phyloP scores from a whole-genome alignment of 176 grass and related monocot species.

The Typha latifolia region DNA sequence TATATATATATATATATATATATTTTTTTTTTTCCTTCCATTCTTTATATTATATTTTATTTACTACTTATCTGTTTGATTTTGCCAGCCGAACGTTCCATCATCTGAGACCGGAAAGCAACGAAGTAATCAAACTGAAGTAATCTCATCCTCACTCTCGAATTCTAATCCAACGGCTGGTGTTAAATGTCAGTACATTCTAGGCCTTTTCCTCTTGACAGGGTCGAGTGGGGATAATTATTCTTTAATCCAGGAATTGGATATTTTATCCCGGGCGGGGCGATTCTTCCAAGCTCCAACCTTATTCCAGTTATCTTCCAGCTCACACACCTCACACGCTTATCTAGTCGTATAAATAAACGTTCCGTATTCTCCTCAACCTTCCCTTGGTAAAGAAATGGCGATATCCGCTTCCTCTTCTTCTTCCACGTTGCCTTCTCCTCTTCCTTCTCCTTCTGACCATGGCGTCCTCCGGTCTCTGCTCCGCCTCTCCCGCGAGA shows the following conservation, averaged over 20 bases:
- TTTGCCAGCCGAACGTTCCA: too few species aligned
- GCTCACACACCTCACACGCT: slow-evolving; percentile 17
- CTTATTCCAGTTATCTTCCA: slow-evolving; percentile 30
- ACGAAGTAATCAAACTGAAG: neutral
- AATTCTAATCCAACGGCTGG: slow-evolving; percentile 12
- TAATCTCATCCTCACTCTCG: too few species aligned
- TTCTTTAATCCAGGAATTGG: neutral
- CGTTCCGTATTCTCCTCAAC: neutral
- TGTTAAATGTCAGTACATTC: neutral
- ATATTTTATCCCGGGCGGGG: neutral
- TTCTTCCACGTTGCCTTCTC: slow-evolving; percentile 20
- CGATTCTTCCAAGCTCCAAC: slow-evolving; percentile 30
- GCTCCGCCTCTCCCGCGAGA: slow-evolving; percentile 51
- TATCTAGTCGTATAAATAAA: slow-evolving; percentile 34
- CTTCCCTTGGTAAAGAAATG: neutral
- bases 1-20: too few species aligned
- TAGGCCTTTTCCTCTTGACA: neutral
- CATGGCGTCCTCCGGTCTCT: slow-evolving; percentile 56
- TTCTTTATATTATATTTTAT: too few species aligned
- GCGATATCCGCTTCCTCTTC: slow-evolving; percentile 18
- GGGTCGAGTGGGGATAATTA: neutral
- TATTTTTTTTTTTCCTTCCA: too few species aligned
- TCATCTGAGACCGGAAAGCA: neutral
- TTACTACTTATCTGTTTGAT: too few species aligned
- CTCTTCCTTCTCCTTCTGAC: slow-evolving; percentile 41